Conservation (phyloP, 1,284 basidiomycete genomes). For the Sanghuangporus sanghuang region DNA sequence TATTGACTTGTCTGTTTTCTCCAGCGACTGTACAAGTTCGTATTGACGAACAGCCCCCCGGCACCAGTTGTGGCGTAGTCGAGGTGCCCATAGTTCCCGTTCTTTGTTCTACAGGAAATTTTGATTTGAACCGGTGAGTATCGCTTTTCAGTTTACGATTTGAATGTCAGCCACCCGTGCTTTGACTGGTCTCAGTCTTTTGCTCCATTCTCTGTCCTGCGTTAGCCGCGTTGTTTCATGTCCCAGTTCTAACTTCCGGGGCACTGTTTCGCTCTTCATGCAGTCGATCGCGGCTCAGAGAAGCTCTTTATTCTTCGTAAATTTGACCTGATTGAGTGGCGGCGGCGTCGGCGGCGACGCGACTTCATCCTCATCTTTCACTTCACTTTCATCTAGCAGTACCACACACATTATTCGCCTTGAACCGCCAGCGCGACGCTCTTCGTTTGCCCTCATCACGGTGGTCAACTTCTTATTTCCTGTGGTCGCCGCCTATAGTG, state of each 20-base stretch:
- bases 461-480: background rate
- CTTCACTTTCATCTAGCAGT: background rate
- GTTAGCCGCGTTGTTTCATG: background rate
- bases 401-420: background rate
- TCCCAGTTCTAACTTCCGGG: background rate
- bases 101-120: background rate
- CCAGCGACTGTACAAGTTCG: background rate
- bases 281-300: background rate
- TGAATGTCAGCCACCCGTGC: background rate
- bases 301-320: background rate
- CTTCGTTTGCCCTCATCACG: background rate
- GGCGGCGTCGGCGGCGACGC: background rate
- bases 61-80: background rate
- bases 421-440: background rate
- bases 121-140: slow-evolving; percentile 11
- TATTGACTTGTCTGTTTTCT: background rate
- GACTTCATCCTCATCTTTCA: background rate
- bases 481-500: background rate
- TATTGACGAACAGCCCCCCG: background rate
- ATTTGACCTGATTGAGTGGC: background rate
- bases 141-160: background rate
- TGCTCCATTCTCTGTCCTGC: background rate
- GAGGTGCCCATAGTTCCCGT: background rate
- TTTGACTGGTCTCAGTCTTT: background rate
- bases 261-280: background rate